These are phyloP conservation scores for Eragrostis nindensis DNA, from an alignment of 176 grass and related monocot genomes.

Conservation along the genomic window DNA sequence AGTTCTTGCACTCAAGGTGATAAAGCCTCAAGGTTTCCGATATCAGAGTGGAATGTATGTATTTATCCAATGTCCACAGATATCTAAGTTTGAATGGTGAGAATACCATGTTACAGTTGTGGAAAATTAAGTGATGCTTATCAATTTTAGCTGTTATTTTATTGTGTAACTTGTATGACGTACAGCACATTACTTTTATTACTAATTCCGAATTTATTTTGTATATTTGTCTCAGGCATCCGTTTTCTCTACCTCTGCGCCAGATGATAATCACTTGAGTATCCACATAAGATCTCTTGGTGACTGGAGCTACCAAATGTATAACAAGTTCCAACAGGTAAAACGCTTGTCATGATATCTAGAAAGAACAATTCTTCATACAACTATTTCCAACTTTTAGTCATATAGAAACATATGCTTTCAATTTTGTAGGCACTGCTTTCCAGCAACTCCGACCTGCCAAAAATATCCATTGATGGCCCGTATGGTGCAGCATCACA, in stretches of 20 bases:
- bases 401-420: neutral
- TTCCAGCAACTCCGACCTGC: conserved; percentile 41
- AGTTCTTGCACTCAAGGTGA: conserved; percentile 58
- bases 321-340: conserved; percentile 65
- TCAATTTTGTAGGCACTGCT: conserved; percentile 46
- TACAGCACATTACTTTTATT: neutral
- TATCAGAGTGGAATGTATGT: conserved; percentile 74
- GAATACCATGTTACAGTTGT: neutral
- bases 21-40: conserved; percentile 59
- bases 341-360: neutral
- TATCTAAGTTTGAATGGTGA: conserved; percentile 75
- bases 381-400: conserved; percentile 15
- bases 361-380: neutral
- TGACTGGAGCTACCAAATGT: conserved; percentile 79
- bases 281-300: conserved; percentile 77
- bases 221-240: conserved; percentile 53
- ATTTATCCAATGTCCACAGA: conserved; percentile 65
- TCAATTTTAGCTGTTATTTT: neutral
- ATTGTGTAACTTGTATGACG: neutral
- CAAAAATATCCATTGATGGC: conserved; percentile 67
- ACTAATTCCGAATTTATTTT: neutral
- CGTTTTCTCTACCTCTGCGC: conserved; percentile 80
- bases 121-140: neutral
- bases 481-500: conserved; percentile 62
- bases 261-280: conserved; percentile 64